Evolutionary conservation across 1,284 basidiomycete species (phyloP).

Genomic region (Puccinia sorghi): DNA sequence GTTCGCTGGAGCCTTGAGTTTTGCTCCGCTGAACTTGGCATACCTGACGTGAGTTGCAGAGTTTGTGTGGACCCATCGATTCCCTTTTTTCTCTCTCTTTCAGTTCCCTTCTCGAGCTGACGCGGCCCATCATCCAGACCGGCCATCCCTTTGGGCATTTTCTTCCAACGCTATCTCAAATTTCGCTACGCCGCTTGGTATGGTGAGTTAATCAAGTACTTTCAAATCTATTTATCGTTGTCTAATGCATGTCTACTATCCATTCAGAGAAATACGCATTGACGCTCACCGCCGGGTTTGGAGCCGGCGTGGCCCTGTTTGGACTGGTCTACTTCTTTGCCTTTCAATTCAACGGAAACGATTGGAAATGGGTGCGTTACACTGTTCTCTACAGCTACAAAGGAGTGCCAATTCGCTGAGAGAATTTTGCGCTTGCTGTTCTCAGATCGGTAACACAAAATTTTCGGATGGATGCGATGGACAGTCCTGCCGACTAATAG

Average conservation of each 20-base stretch:
- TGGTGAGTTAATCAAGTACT: slow-evolving; percentile 13
- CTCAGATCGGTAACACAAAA: slow-evolving; percentile 31
- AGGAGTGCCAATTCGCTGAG: not conserved
- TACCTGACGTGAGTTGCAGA: slow-evolving; percentile 34
- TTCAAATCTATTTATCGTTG: not conserved
- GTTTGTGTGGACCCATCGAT: not conserved
- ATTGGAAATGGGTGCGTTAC: slow-evolving; percentile 32
- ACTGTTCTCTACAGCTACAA: not conserved
- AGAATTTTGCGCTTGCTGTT: not conserved
- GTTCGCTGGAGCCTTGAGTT: slow-evolving; percentile 32
- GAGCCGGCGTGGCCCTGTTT: slow-evolving; percentile 43
- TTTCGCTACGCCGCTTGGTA: slow-evolving; percentile 42
- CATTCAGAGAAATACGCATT: slow-evolving; percentile 43
- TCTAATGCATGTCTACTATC: not conserved
- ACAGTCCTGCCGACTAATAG: slow-evolving; percentile 6
- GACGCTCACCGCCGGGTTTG: slow-evolving; percentile 32
- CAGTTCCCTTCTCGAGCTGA: not conserved
- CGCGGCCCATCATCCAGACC: slow-evolving; percentile 3
- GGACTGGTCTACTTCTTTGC: slow-evolving; percentile 44
- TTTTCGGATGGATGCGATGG: slow-evolving; percentile 23
- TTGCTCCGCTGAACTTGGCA: slow-evolving; percentile 33
- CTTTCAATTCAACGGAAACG: slow-evolving; percentile 41
- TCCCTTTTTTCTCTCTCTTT: not conserved
- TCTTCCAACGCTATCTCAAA: slow-evolving; percentile 48
- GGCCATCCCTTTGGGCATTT: slow-evolving; percentile 20